Evolutionary conservation across 2,329 filamentous ascomycete species (phyloP).

Genomic region (Tolypocladium pustulatum): DNA sequence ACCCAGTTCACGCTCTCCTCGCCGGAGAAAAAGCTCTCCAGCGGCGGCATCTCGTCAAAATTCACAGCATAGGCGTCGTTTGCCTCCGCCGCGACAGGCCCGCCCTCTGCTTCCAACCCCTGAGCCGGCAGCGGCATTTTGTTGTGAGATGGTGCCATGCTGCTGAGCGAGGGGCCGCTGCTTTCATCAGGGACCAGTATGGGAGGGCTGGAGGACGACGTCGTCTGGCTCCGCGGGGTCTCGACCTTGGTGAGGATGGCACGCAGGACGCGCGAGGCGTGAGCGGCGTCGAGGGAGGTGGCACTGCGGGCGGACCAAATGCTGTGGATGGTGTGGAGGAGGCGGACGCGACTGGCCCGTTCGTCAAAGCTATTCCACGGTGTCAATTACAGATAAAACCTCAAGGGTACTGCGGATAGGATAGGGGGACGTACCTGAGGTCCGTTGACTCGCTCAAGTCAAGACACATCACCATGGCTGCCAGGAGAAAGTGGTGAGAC

Average conservation of each 20-base stretch:
- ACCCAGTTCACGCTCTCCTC: constrained; percentile 29
- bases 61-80: constrained; percentile 10
- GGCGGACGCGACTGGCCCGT: constrained; percentile 21
- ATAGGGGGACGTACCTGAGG: constrained; percentile 18
- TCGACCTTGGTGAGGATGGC: constrained; percentile 30
- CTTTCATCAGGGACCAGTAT: constrained; percentile 1
- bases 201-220: neutral
- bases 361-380: constrained; percentile 13
- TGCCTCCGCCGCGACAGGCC: neutral
- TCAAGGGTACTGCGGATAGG: neutral
- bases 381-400: neutral
- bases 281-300: constrained; percentile 28
- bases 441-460: constrained; percentile 31
- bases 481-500: constrained; percentile 46
- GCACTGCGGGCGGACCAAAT: constrained; percentile 30
- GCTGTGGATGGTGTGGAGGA: constrained; percentile 27
- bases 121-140: neutral
- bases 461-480: constrained; percentile 48
- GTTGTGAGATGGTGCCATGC: neutral
- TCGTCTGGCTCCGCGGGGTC: neutral
- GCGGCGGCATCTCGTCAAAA: constrained; percentile 21
- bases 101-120: neutral
- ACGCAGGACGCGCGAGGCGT: constrained; percentile 30
- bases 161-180: constrained; percentile 1
- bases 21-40: constrained; percentile 25